phyloP scores from a whole-genome alignment of 371 early-diverging fungal genomes.

The Apophysomyces elegans region DNA sequence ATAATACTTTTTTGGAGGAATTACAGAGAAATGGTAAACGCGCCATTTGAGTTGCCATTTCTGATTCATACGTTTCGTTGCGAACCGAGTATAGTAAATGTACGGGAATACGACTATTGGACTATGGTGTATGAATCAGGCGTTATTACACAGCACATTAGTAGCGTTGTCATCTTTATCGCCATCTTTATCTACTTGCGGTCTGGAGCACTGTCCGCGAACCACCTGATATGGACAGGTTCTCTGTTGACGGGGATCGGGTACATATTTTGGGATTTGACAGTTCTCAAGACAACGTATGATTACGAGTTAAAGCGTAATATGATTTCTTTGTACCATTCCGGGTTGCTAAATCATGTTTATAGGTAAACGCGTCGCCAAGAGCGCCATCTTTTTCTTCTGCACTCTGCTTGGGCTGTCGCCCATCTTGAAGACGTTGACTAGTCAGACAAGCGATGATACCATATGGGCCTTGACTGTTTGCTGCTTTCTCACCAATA shows the following conservation, averaged over 20 bases:
- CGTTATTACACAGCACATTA: constrained; percentile 85
- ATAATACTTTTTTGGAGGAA: constrained; percentile 83
- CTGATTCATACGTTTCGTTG: background rate
- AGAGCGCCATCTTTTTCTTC: constrained; percentile 79
- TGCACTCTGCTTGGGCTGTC: constrained; percentile 84
- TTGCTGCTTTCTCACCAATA: constrained; percentile 80
- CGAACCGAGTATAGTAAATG: constrained; percentile 52
- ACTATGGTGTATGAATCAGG: constrained; percentile 73
- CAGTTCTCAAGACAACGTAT: constrained; percentile 52
- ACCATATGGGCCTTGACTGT: constrained; percentile 94
- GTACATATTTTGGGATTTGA: constrained; percentile 71
- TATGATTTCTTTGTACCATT: background rate
- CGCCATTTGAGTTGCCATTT: background rate
- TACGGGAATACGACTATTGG: constrained; percentile 77
- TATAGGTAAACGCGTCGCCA: constrained; percentile 63
- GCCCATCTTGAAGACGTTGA: constrained; percentile 92
- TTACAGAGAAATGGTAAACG: constrained; percentile 89
- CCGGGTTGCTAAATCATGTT: background rate
- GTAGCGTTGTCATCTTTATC: constrained; percentile 82
- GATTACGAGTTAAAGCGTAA: constrained; percentile 58
- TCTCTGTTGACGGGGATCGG: constrained; percentile 62
- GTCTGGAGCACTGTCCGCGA: constrained; percentile 55
- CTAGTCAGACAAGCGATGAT: constrained; percentile 88
- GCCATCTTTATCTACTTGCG: constrained; percentile 84
- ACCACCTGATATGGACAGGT: constrained; percentile 64